phyloP scores from a whole-genome alignment of 2,329 filamentous ascomycete species.

The Fusarium siculi region DNA sequence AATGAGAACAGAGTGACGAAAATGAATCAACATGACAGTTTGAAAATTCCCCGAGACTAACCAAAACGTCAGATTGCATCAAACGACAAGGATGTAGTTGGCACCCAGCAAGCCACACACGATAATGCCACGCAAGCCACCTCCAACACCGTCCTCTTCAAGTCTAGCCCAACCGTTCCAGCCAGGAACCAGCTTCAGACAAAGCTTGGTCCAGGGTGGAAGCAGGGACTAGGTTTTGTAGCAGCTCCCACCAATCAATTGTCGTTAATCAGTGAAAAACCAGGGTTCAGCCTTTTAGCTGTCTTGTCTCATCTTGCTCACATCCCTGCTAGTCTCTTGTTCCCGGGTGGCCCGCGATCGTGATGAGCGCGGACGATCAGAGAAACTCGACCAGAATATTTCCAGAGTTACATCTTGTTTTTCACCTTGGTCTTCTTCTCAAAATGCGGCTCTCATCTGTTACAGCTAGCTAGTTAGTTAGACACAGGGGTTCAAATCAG shows the following conservation, averaged over 20 bases:
- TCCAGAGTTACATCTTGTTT: neutral
- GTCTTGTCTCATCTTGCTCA: constrained; percentile 33
- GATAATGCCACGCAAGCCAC: constrained; percentile 31
- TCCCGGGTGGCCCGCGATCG: constrained; percentile 29
- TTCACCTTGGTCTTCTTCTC: neutral
- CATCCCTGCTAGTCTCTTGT: constrained; percentile 27
- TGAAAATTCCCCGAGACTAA: neutral
- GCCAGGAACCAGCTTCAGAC: constrained; percentile 13
- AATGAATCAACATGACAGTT: neutral
- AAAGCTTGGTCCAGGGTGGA: constrained; percentile 17
- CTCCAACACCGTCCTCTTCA: constrained; percentile 10
- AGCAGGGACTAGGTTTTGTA: constrained; percentile 8
- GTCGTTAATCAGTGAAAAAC: rapidly evolving
- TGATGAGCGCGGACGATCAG: constrained; percentile 31
- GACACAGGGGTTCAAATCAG: neutral
- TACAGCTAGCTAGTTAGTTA: neutral
- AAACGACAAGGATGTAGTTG: neutral
- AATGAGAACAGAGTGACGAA: constrained; percentile 11
- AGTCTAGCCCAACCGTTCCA: constrained; percentile 14
- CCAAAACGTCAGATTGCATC: constrained; percentile 32
- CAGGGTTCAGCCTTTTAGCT: constrained; percentile 10
- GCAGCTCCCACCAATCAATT: constrained; percentile 23
- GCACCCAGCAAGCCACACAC: constrained; percentile 22
- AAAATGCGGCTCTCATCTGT: constrained; percentile 15
- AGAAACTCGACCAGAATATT: neutral